phyloP scores from a whole-genome alignment of 2,329 filamentous ascomycete species.

The Pseudogymnoascus sp. region DNA sequence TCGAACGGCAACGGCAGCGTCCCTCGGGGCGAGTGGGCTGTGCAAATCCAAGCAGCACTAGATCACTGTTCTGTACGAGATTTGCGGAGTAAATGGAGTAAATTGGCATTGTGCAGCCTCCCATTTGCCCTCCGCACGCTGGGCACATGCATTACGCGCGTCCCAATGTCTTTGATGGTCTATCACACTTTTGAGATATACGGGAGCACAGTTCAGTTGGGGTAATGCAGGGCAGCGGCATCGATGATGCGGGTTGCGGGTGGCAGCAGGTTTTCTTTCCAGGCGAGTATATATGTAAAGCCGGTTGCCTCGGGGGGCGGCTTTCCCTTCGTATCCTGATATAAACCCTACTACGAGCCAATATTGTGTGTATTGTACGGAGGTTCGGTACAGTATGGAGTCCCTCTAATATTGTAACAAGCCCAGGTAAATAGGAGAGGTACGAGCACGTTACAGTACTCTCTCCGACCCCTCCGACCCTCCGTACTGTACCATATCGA shows the following conservation, averaged over 20 bases:
- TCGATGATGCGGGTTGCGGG: not conserved
- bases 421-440: not conserved
- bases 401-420: not conserved
- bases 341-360: not conserved
- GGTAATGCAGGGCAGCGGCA: not conserved
- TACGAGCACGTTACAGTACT: not conserved
- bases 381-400: not conserved
- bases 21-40: not conserved
- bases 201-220: too few relatives aligned
- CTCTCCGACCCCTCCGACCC: not conserved
- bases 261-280: not conserved
- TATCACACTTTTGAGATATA: not conserved
- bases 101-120: not conserved
- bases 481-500: not conserved
- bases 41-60: not conserved
- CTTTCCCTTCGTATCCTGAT: not conserved
- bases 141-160: not conserved
- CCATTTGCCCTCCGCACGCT: not conserved
- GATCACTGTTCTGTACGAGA: not conserved
- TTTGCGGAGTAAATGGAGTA: not conserved
- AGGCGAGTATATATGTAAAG: not conserved
- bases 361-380: not conserved
- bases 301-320: not conserved
- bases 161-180: not conserved
- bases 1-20: not conserved